phyloP scores from a whole-genome alignment of 257 asterid species.

The Solanum pennellii region DNA sequence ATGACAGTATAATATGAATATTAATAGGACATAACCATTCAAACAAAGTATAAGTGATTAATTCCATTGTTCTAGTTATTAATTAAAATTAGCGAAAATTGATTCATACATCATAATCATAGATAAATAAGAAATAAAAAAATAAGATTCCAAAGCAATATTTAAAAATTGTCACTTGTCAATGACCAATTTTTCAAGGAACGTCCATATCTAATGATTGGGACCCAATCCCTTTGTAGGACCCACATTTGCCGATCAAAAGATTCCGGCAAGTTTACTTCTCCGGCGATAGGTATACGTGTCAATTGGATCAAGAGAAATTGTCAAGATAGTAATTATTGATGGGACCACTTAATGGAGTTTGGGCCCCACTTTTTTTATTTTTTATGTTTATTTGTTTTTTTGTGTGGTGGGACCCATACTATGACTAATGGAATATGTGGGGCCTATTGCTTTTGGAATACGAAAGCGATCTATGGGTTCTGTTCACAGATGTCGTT shows the following conservation, averaged over 20 bases:
- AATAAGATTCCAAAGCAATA: slow-evolving; percentile 20
- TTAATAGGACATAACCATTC: not conserved
- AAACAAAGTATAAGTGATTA: too few species aligned
- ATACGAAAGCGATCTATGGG: not conserved
- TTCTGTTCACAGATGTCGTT: not conserved
- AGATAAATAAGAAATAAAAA: not conserved
- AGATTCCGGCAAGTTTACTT: slow-evolving; percentile 33
- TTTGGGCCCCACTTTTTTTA: slow-evolving; percentile 9
- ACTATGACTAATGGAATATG: not conserved
- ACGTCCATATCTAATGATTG: slow-evolving; percentile 44
- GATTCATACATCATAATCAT: too few species aligned
- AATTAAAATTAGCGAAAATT: too few species aligned
- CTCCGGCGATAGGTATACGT: slow-evolving; percentile 14
- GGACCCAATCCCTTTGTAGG: slow-evolving; percentile 29
- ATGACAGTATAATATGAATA: too few species aligned
- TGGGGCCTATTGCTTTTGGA: slow-evolving; percentile 6
- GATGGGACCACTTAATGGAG: not conserved
- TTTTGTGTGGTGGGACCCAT: not conserved
- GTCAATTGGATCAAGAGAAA: not conserved
- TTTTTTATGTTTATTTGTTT: not conserved
- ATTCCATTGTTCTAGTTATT: too few species aligned
- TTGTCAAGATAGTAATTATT: not conserved
- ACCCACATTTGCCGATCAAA: slow-evolving; percentile 20
- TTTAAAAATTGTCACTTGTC: slow-evolving; percentile 41
- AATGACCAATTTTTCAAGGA: slow-evolving; percentile 27